Base-by-base conservation (phyloP, 192 early-diverging fungal species). In the Backusella westeae region DNA sequence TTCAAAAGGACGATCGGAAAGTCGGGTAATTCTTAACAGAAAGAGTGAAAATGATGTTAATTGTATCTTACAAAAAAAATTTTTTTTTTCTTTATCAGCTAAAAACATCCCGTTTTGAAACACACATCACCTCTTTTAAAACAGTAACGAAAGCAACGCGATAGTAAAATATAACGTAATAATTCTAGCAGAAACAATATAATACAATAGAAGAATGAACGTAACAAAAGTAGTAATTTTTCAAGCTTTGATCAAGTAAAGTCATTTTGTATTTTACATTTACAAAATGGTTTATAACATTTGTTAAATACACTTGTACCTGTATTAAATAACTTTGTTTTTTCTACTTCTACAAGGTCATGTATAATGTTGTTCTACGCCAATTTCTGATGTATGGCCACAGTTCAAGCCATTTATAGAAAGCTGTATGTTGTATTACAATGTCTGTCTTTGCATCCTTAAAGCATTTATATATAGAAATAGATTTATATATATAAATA, bases 321-420 rank as follows among this genome's bases (percentile, higher is more conserved):
- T 63, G 56, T 63, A 63, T 63, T 63, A 29, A 63, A 63, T 63
- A 63, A 63, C 56, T 63, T 63, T 63, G 56, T 29, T 63, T 63
- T 29, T 10, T 29, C 4, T 63, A 63, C 56, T 63, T 23, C 52
- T 63, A 63, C 56, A 63, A 4, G 6, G 15, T 7, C 7, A 21
- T n/a, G 19, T 53, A 7, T 19, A 53, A 19, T 21, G 4, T 8
- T 53, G 17, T 63, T 63, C 9, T 3, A 26, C 10, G 52, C 21
- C 8, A 8, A 21, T 7, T 21, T 21, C 8, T 53, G 15, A 21
- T 53, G 8, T 63, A 29, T 12, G 1, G 38, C 38, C 10, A 63
- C 23, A 63, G 12, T 4, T 63, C 26, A 8, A 29, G 12, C 56
- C 56, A 29, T 63, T 63, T 63, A 63, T 63, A 63, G 56, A 63